Evolutionary conservation across 2,329 filamentous ascomycete genomes (phyloP).

Genomic region (Diaporthe humulicola): DNA sequence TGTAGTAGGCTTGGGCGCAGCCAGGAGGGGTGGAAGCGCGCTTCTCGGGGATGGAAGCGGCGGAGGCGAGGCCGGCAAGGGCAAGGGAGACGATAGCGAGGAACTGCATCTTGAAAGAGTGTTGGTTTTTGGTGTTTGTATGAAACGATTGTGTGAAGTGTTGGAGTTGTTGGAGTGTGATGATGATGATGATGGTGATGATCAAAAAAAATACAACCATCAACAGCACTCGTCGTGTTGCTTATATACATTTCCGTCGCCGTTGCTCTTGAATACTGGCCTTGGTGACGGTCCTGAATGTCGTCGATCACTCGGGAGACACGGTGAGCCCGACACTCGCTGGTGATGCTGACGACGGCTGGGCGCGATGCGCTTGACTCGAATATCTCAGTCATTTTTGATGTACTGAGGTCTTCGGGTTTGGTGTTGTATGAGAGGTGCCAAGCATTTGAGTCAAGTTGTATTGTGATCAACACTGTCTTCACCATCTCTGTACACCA

Average conservation of each 20-base stretch:
- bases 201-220: background rate
- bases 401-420: background rate
- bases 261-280: background rate
- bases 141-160: background rate
- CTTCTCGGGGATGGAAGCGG: slow-evolving; percentile 18
- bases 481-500: slow-evolving; percentile 1
- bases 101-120: slow-evolving; percentile 25
- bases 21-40: slow-evolving; percentile 9
- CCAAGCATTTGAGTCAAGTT: slow-evolving; percentile 12
- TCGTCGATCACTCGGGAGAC: background rate
- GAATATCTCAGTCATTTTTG: background rate
- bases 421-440: background rate
- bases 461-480: background rate
- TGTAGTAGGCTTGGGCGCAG: background rate
- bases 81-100: slow-evolving; percentile 14
- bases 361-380: background rate
- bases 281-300: background rate
- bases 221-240: background rate
- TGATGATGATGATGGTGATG: slow-evolving; percentile 1
- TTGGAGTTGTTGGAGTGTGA: slow-evolving; percentile 13
- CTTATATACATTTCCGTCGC: slow-evolving; percentile 8
- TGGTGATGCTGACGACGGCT: background rate
- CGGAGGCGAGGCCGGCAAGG: slow-evolving; percentile 20
- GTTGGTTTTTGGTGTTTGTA: background rate
- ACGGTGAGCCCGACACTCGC: background rate